Evolutionary conservation across 2,329 filamentous ascomycete species (phyloP).

Genomic region (Colletotrichum limetticola): DNA sequence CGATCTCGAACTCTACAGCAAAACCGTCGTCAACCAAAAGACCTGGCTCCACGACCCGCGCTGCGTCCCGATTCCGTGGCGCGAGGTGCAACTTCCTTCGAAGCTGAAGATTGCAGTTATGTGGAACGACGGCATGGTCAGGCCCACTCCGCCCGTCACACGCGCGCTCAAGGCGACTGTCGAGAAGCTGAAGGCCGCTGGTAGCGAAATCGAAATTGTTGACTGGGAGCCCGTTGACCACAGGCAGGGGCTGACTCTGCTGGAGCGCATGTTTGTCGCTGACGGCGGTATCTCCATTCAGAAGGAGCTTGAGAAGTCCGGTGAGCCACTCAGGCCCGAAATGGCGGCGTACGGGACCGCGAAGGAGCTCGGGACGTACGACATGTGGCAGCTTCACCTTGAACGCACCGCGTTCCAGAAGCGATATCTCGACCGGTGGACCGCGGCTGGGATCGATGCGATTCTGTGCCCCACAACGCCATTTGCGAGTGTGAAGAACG

Average conservation of each 20-base stretch:
- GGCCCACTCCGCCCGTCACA: conserved; percentile 72
- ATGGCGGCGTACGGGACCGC: conserved; percentile 47
- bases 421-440: conserved; percentile 58
- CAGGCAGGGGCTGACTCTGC: conserved; percentile 46
- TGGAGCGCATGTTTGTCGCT: conserved; percentile 59
- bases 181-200: conserved; percentile 53
- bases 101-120: conserved; percentile 69
- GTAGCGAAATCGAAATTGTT: conserved; percentile 63
- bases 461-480: conserved; percentile 68
- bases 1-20: conserved; percentile 66
- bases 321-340: conserved; percentile 55
- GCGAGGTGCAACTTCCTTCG: conserved; percentile 44
- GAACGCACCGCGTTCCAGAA: conserved; percentile 59
- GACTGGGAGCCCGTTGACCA: conserved; percentile 61
- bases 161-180: conserved; percentile 62
- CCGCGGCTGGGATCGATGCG: conserved; percentile 64
- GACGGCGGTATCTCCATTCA: conserved; percentile 56
- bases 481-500: conserved; percentile 54
- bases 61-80: conserved; percentile 70
- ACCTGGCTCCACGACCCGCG: conserved; percentile 69
- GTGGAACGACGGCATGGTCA: conserved; percentile 72
- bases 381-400: conserved; percentile 60
- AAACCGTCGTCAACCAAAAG: conserved; percentile 58
- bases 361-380: conserved; percentile 51
- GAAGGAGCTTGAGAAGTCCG: conserved; percentile 50